Conservation (phyloP, 129 eudicot genomes). For the Tagetes patula region DNA sequence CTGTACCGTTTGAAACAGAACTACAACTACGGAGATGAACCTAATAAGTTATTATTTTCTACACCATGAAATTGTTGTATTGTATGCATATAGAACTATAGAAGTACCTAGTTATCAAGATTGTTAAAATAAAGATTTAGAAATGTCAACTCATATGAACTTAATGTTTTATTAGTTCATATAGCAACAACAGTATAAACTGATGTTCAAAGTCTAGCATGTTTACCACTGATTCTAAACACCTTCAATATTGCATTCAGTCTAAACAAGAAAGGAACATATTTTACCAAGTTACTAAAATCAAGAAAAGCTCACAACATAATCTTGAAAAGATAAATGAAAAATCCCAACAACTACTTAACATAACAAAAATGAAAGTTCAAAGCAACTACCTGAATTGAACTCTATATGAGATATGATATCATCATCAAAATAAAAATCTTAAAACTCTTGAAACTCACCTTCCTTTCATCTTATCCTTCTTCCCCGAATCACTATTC, state of each 20-base stretch:
- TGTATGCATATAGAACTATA: not conserved
- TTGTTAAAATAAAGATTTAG: constrained; percentile 11
- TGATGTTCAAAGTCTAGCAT: no score
- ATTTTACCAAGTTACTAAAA: no score
- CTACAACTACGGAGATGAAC: constrained; percentile 30
- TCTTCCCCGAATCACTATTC: constrained; percentile 31
- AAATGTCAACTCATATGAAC: constrained; percentile 6
- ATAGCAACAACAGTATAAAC: not conserved
- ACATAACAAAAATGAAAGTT: constrained; percentile 34
- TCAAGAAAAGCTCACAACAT: no score
- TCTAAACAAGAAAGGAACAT: no score
- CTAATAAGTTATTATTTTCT: not conserved
- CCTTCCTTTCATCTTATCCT: constrained; percentile 41
- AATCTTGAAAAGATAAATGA: no score
- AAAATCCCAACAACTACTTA: not conserved
- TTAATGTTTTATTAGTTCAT: constrained; percentile 4
- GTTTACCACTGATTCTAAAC: no score
- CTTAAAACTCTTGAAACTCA: constrained; percentile 24
- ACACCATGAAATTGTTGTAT: not conserved
- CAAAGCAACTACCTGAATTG: not conserved
- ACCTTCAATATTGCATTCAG: no score
- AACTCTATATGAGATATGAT: constrained; percentile 17
- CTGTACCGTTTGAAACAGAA: constrained; percentile 45
- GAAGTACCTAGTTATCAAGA: not conserved
- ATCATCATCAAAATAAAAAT: constrained; percentile 22